These are phyloP conservation scores for Tetrapyrgos nigripes DNA, from an alignment of 1,284 basidiomycete genomes.

Conservation along the genomic window DNA sequence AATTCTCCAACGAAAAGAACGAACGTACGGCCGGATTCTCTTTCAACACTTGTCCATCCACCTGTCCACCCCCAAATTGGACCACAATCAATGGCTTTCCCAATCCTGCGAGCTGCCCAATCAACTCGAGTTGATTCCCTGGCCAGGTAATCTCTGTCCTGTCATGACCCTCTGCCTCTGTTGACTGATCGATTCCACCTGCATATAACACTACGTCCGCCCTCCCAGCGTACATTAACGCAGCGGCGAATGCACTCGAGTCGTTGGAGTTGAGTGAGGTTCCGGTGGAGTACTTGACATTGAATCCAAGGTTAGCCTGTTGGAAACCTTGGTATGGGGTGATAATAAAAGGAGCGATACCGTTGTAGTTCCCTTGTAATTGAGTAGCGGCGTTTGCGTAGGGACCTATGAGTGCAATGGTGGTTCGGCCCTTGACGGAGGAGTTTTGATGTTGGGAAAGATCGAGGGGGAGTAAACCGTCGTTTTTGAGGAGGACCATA, in stretches of 20 bases:
- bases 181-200: conserved; percentile 58
- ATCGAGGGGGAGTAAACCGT: conserved; percentile 56
- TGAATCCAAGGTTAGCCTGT: conserved; percentile 52
- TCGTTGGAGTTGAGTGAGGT: conserved; percentile 45
- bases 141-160: conserved; percentile 60
- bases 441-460: too few species aligned
- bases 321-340: conserved; percentile 55
- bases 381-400: conserved; percentile 60
- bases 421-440: too few species aligned
- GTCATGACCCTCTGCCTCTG: conserved; percentile 60
- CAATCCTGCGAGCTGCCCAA: conserved; percentile 47
- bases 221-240: conserved; percentile 66
- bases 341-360: conserved; percentile 58
- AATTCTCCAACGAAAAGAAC: neutral
- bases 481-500: conserved; percentile 62
- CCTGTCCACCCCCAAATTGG: conserved; percentile 63
- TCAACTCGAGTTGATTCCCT: conserved; percentile 57
- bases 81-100: conserved; percentile 58
- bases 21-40: conserved; percentile 45
- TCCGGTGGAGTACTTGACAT: conserved; percentile 49
- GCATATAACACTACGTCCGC: conserved; percentile 65
- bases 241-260: conserved; percentile 59
- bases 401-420: conserved; percentile 59
- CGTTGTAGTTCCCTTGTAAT: conserved; percentile 64
- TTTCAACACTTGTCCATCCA: conserved; percentile 55